Base-by-base conservation (phyloP, 305 asterid genomes). In the Plantago rigida region DNA sequence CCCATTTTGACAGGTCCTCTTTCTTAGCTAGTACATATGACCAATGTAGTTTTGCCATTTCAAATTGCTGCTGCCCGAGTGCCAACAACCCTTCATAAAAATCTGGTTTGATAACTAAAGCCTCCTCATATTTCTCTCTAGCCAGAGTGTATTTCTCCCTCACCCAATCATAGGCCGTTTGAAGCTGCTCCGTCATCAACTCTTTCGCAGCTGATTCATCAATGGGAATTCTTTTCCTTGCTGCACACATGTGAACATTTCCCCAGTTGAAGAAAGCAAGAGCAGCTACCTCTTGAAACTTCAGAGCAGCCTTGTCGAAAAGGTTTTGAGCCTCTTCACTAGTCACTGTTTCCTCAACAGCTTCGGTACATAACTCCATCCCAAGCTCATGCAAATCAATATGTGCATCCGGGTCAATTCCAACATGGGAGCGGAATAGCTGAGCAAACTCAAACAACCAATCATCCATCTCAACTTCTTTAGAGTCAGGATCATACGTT, bases 401-500 rank as follows among this genome's bases (percentile, higher is more conserved):
- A 67, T 92, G 99, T 50, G 96, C 86, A 72, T 89, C 99, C 0
- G 96, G 81, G 72, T 86, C 99, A 19, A 92, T 89, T 46, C 99
- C 99, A 1, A 92, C 94, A 67, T 86, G 96, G 49, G 87, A 75
- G 26, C 99, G 74, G 83, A 92, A 92, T 29, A 92, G 75, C 73
- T 92, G 99, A 0, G 99, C 99, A 69, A 92, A 92, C 75, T 92
- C 99, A 65, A 92, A 89, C 12, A 92, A 71, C 99, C 99, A 92
- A 70, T 89, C 99, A 62, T 92, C 99, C 89, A 92, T 86, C 78
- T 92, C 99, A 62, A 92, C 91, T 71, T 92, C 99, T 74, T 92
- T 92, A 64, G 73, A 75, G 71, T 82, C 96, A 0, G 76, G 79
- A 36, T 84, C 94, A 51, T 79, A 89, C 4, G 81, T 3, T 14